Base-by-base conservation (phyloP, 345 rosid genomes). In the Eucalyptus shirleyi region DNA sequence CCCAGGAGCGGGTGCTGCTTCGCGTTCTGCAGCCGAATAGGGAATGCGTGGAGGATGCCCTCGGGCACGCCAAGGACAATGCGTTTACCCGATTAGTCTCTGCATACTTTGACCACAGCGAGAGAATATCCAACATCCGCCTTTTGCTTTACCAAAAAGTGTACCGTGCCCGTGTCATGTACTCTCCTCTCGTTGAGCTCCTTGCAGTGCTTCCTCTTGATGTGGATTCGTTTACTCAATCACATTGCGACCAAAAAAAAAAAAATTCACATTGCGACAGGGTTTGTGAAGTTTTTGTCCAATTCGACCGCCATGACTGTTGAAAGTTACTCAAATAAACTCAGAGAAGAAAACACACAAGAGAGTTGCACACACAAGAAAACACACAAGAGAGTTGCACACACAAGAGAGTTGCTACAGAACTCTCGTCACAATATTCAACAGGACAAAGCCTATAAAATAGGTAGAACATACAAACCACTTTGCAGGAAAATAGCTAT, bases 41-140 rank as follows among this genome's bases (percentile, higher is more conserved):
- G 82, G 94, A 95, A 87, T 69, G 90, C 42, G 97, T 97, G 47
- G 90, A 88, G 87, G 95, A 95, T 77, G 95, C 96, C 81, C 95
- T 96, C 32, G 60, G 88, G 82, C 90, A 90, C 69, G 93, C 93
- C 42, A 91, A 81, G 90, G 91, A 86, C 28, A 93, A 92, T 56
- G 88, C 91, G 50, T 91, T 96, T 24, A 96, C 95, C 51, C 90
- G 90, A 49, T 93, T 96, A 47, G 92, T 93, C 59, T 94, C 97
- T 69, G 69, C 93, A 49, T 97, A 94, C 95, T 96, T 96, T 69
- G 92, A 91, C 44, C 94, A 95, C 90, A 95, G 97, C 87, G 97
- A 96, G 91, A 87, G 88, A 51, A 93, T 95, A 86, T 92, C 93
- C 42, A 88, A 87, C 49, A 94, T 94, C 90, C 95, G 95, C 92